Percentiles rank a stretch among this genome's conserved stretches.
Conservation (phyloP, 331 rosid species). For the Acacia pycnantha region DNA sequence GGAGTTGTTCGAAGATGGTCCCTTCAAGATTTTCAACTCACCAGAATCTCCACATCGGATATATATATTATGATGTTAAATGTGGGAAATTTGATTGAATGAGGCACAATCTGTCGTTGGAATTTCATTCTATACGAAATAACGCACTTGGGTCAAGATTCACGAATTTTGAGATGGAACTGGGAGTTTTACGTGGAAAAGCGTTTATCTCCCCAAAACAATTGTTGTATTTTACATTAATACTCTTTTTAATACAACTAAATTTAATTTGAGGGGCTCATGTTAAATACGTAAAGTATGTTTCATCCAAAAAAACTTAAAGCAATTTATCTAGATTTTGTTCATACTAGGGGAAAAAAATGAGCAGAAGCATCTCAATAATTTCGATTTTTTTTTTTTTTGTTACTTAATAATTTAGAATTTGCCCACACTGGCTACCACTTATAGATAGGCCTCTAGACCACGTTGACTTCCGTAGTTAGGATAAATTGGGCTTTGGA, state of each 20-base stretch:
- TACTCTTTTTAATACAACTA: neutral
- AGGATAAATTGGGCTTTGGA: neutral
- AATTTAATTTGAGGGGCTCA: neutral
- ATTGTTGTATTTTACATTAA: neutral
- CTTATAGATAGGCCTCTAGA: neutral
- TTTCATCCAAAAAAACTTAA: too few species aligned
- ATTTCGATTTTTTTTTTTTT: too few species aligned
- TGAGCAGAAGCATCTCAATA: neutral
- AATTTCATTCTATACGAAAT: conserved; percentile 6
- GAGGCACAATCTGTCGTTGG: neutral
- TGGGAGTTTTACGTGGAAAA: too few species aligned
- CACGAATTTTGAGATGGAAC: neutral
- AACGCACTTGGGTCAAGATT: conserved; percentile 10
- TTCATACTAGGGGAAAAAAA: neutral
- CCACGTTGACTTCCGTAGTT: neutral
- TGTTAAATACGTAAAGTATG: too few species aligned
- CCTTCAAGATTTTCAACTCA: neutral
- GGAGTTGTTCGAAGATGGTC: neutral
- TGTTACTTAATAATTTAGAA: neutral
- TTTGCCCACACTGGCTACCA: neutral
- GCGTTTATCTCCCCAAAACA: neutral
- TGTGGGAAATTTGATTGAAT: neutral
- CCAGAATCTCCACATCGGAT: neutral
- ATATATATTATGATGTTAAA: neutral
- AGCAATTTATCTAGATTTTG: too few species aligned